Evolutionary conservation across 306 rosid genomes (phyloP), one percentile per base, ranked within the genome.

Genomic region (Lathyrus aphaca): DNA sequence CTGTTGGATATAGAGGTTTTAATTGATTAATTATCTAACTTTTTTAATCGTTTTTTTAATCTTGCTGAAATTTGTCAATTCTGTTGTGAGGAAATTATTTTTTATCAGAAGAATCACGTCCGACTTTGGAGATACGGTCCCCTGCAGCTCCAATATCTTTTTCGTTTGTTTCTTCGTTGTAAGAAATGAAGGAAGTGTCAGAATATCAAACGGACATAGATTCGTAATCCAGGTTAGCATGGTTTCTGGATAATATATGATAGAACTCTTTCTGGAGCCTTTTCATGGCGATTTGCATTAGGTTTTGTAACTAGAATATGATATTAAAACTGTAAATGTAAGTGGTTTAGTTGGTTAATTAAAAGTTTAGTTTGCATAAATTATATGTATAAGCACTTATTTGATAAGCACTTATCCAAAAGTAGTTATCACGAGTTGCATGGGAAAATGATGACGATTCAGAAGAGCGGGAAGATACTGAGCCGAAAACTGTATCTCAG

Each of bases 341-440:
- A n/a, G n/a, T n/a, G n/a, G n/a, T n/a, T n/a, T n/a, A n/a, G n/a
- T n/a, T n/a, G n/a, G n/a, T n/a, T n/a, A n/a, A n/a, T n/a, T n/a
- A n/a, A n/a, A n/a, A n/a, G n/a, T n/a, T n/a, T n/a, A n/a, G n/a
- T n/a, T n/a, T n/a, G n/a, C n/a, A n/a, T n/a, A n/a, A n/a, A n/a
- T n/a, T n/a, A n/a, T n/a, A n/a, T n/a, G n/a, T n/a, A n/a, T n/a
- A n/a, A n/a, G n/a, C n/a, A n/a, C n/a, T n/a, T n/a, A n/a, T n/a
- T n/a, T n/a, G n/a, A n/a, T n/a, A n/a, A n/a, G n/a, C n/a, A n/a
- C n/a, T n/a, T n/a, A n/a, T n/a, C n/a, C n/a, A n/a, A n/a, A n/a
- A n/a, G n/a, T n/a, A n/a, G n/a, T n/a, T n/a, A n/a, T n/a, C 96
- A 4, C 90, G 84, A 76, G 88, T 93, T 71, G 98, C 97, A 17